Evolutionary conservation across 140 eudicot genomes (phyloP).

Genomic region (Flaveria floridana): DNA sequence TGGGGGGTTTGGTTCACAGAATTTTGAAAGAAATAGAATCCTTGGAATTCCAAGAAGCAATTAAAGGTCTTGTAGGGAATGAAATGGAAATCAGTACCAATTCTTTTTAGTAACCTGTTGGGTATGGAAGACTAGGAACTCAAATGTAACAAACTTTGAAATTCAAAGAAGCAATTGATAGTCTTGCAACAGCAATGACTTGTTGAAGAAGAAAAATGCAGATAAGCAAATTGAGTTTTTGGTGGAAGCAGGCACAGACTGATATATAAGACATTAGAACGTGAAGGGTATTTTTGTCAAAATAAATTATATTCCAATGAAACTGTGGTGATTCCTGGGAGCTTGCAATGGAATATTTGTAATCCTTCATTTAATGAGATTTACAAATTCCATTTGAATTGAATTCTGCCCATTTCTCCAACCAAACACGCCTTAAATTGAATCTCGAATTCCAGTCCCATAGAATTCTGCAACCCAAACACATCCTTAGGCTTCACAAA

Average conservation of each 20-base stretch:
- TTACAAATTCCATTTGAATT: background rate
- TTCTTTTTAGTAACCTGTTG: background rate
- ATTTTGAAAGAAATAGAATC: background rate
- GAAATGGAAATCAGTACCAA: background rate
- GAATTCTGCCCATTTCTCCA: background rate
- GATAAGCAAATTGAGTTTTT: background rate
- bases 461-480: background rate
- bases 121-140: background rate
- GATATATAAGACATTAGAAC: no score
- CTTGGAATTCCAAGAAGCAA: background rate
- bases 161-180: background rate
- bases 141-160: background rate
- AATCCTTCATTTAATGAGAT: background rate
- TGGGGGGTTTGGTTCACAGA: background rate
- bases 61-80: background rate
- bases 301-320: background rate
- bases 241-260: background rate
- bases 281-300: background rate
- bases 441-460: background rate
- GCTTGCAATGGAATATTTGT: background rate
- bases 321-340: background rate
- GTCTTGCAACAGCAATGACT: background rate
- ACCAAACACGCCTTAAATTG: background rate
- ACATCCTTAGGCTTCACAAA: background rate
- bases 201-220: background rate